phyloP scores from a whole-genome alignment of 108 stramenopile species.

The Nitzschia inconspicua region DNA sequence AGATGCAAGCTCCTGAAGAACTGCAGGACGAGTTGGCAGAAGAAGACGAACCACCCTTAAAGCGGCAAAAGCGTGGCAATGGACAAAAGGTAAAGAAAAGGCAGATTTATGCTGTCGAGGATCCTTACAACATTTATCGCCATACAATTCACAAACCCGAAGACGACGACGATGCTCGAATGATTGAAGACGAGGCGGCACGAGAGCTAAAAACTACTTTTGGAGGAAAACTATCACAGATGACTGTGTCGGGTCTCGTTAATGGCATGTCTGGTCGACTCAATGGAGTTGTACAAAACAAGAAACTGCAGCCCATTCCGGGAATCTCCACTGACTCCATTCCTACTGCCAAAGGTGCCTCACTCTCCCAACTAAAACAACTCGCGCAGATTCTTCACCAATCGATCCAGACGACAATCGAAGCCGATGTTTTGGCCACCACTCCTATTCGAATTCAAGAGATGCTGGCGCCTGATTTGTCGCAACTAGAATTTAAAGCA shows the following conservation, averaged over 20 bases:
- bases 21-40: not conserved
- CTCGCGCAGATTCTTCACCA: conserved; percentile 30
- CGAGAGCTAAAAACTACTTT: conserved; percentile 26
- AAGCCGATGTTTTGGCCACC: conserved; percentile 72
- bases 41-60: not conserved
- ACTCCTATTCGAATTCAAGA: conserved; percentile 80
- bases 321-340: not conserved
- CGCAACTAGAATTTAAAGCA: conserved; percentile 50
- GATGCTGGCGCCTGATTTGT: conserved; percentile 67
- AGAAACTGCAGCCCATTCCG: not conserved
- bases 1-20: not conserved
- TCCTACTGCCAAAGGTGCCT: conserved; percentile 22
- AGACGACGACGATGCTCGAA: conserved; percentile 23
- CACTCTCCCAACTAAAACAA: conserved; percentile 10
- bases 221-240: conserved; percentile 61
- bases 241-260: conserved; percentile 67
- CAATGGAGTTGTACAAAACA: conserved; percentile 51
- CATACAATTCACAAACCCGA: conserved; percentile 22
- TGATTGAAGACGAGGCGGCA: conserved; percentile 30
- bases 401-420: conserved; percentile 43
- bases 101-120: conserved; percentile 11
- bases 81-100: conserved; percentile 5
- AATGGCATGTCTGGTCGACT: conserved; percentile 60
- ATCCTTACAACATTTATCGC: conserved; percentile 30
- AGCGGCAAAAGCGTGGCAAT: conserved; percentile 4